Evolutionary conservation across 2,329 filamentous ascomycete genomes (phyloP).

Genomic region (Chaetomium sp.): DNA sequence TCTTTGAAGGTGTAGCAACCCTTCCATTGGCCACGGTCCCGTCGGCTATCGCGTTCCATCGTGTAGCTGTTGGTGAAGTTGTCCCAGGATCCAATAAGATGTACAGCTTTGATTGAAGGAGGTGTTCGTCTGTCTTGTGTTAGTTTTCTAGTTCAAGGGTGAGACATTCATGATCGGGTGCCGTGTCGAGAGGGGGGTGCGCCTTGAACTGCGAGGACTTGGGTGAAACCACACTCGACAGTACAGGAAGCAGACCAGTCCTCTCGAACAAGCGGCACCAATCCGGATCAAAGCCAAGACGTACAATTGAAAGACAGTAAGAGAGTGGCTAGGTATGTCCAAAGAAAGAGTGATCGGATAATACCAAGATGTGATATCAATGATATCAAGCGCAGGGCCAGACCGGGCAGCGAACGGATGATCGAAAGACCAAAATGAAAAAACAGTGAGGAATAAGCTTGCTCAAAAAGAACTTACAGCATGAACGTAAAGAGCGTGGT

Average conservation of each 20-base stretch:
- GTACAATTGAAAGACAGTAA: constrained; percentile 10
- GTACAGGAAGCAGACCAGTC: not conserved
- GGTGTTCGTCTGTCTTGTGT: constrained; percentile 55
- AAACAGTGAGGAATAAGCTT: constrained; percentile 22
- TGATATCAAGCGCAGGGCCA: constrained; percentile 23
- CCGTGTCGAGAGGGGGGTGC: not conserved
- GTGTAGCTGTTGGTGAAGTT: constrained; percentile 79
- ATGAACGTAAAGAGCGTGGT: constrained; percentile 71
- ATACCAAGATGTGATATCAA: constrained; percentile 3
- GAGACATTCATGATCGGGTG: not conserved
- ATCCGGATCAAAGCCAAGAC: not conserved
- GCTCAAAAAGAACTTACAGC: constrained; percentile 56
- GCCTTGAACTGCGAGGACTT: not conserved
- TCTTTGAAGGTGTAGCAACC: constrained; percentile 86
- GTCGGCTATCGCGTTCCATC: constrained; percentile 78
- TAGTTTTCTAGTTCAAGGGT: constrained; percentile 11
- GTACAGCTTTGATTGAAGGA: constrained; percentile 67
- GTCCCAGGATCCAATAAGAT: constrained; percentile 91
- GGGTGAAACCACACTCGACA: not conserved
- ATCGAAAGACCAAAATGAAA: constrained; percentile 18
- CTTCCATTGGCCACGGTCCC: constrained; percentile 76
- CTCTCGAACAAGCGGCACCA: not conserved
- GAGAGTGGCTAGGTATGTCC: not conserved
- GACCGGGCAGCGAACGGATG: constrained; percentile 20
- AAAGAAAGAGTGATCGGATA: constrained; percentile 8